Base-by-base conservation (phyloP, 2,329 filamentous ascomycete genomes). In the Botryotinia narcissicola region DNA sequence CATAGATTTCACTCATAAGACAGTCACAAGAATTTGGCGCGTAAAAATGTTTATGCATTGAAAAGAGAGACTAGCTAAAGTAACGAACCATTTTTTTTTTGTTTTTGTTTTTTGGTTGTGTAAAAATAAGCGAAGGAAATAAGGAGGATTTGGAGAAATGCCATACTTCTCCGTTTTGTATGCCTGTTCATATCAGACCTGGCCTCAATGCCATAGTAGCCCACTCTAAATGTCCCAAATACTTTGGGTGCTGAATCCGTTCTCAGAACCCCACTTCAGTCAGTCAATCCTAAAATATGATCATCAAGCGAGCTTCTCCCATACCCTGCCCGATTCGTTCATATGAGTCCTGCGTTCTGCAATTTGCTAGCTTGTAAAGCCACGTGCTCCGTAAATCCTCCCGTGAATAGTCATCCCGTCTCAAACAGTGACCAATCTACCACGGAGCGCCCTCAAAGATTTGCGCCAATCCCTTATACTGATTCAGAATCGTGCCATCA, bases 361-460 rank as follows among this genome's bases (percentile, higher is more conserved):
- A 1, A 37, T 60, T 22, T 25, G 3, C 4, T 37, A 37, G 20
- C 57, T 25, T 25, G 32, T 4, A 37, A 35, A 10, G 10, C 18
- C 3, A 9, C 4, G 0, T 35, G 0, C 29, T 3, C 7, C 18
- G 3, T 32, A 1, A 16, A 54, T 12, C 3, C 7, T 22, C 10
- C 9, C 32, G n/a, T 1, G 0, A 7, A 7, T 18, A 32, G 9
- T 8, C 6, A 8, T 29, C 3, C 12, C n/a, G 1, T n/a, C 25
- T 29, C 2, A 3, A 29, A 29, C 4, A 9, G 7, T 32, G 7
- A 32, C 0, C n/a, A 37, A 9, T 40, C 8, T 59, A 72, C 70
- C 51, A 72, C 0, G 62, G 40, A 20, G 48, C 29, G 1, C 29
- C 70, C 8, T 68, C 62, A 7, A 68, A 68, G 0, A 72, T 42